Evolutionary conservation across 176 grass and related monocot genomes (phyloP).

Genomic region (Pharus latifolius): DNA sequence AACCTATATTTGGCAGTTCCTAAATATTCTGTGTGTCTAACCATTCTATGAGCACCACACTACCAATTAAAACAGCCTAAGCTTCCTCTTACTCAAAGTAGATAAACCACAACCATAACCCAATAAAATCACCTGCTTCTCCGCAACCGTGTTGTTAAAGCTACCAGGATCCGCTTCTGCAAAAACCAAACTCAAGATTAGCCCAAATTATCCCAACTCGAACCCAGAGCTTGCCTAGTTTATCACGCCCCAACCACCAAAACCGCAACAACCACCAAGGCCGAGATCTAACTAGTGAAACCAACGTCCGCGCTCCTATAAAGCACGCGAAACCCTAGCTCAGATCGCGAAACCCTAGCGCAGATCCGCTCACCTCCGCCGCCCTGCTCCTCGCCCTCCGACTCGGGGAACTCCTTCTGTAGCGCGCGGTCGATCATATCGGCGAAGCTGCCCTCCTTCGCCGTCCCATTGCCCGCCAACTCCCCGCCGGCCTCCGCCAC

Average conservation of each 20-base stretch:
- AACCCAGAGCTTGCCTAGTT: neutral
- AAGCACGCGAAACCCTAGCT: neutral
- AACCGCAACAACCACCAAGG: too few species aligned
- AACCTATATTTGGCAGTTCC: neutral
- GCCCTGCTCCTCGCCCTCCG: constrained; percentile 80
- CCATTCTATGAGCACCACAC: neutral
- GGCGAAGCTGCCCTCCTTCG: constrained; percentile 64
- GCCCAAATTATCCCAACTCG: neutral
- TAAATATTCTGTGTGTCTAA: neutral
- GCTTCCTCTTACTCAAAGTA: too few species aligned
- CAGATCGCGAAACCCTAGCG: neutral
- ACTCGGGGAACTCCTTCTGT: constrained; percentile 95
- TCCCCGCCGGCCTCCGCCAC: constrained; percentile 25
- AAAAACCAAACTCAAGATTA: constrained; percentile 28
- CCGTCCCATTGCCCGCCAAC: constrained; percentile 48
- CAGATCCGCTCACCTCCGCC: constrained; percentile 86
- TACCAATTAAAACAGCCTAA: too few species aligned
- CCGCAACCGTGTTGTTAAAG: constrained; percentile 94
- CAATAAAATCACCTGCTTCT: constrained; percentile 61
- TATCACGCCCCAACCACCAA: neutral
- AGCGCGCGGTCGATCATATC: constrained; percentile 99
- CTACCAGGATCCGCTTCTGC: constrained; percentile 75
- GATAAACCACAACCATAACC: neutral
- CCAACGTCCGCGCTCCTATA: constrained; percentile 24
- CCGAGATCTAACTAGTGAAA: constrained; percentile 17